These are phyloP conservation scores for Viola pubescens DNA, from an alignment of 441 rosid genomes.

Conservation along the genomic window DNA sequence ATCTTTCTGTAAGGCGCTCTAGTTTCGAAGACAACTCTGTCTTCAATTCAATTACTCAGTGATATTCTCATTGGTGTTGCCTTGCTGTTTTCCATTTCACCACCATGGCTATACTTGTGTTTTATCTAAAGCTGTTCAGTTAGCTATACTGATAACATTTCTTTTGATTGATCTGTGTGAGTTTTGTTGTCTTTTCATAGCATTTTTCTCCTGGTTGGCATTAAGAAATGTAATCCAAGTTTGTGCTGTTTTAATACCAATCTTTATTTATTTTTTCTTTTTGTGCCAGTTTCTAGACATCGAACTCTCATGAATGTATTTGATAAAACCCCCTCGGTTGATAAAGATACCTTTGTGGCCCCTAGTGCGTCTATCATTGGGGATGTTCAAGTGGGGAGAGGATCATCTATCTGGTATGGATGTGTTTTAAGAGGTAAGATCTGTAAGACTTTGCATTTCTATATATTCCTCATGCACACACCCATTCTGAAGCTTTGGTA, in stretches of 20 bases:
- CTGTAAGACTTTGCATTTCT: neutral
- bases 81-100: neutral
- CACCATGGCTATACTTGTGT: too few relatives aligned
- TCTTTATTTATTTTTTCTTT: too few relatives aligned
- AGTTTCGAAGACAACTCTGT: neutral
- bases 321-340: conserved; percentile 73
- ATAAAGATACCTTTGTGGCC: conserved; percentile 79
- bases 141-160: too few relatives aligned
- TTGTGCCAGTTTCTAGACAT: conserved; percentile 67
- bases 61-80: neutral
- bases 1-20: neutral
- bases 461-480: too few relatives aligned
- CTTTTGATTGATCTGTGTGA: too few relatives aligned
- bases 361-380: conserved; percentile 89
- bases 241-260: neutral
- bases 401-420: conserved; percentile 92
- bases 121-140: too few relatives aligned
- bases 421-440: conserved; percentile 79
- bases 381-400: conserved; percentile 78
- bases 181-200: too few relatives aligned
- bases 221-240: neutral
- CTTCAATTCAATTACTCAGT: neutral
- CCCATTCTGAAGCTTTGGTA: too few relatives aligned
- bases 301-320: conserved; percentile 83
- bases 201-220: too few relatives aligned